Percentiles rank a stretch among this genome's conserved stretches.
Evolutionary conservation across 2,329 filamentous ascomycete species (phyloP).

Genomic region (Pyrenochaeta sp.): DNA sequence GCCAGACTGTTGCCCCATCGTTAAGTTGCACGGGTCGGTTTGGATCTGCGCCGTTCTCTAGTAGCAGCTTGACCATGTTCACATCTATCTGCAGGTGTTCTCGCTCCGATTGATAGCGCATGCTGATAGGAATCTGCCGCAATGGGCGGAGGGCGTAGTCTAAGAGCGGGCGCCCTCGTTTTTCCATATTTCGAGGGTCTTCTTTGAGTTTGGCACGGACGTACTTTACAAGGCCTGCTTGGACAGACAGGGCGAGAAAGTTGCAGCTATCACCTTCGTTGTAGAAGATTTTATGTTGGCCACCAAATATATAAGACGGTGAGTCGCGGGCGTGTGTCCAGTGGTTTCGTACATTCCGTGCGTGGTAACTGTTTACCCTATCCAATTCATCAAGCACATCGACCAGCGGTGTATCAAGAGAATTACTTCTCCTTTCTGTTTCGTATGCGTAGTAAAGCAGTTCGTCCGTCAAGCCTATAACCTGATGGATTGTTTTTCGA

Average conservation of each 20-base stretch:
- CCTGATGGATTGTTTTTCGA: no score
- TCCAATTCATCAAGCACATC: conserved; percentile 15
- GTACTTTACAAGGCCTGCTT: conserved; percentile 16
- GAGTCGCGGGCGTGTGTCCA: conserved; percentile 15
- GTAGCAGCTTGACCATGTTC: conserved; percentile 15
- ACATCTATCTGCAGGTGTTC: conserved; percentile 14
- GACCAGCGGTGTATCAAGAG: background rate
- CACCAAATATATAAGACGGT: no score
- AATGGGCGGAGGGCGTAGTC: conserved; percentile 20
- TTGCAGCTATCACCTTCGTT: conserved; percentile 9
- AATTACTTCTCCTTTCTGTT: conserved; percentile 1
- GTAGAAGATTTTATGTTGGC: no score
- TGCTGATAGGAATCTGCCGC: conserved; percentile 1
- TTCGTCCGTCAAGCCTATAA: conserved; percentile 9
- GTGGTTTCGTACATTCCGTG: conserved; percentile 4
- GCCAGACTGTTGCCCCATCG: conserved; percentile 13
- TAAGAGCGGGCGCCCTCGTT: conserved; percentile 13
- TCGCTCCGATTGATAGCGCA: conserved; percentile 10
- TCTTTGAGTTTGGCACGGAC: conserved; percentile 11
- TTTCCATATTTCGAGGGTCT: conserved; percentile 1
- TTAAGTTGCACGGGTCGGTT: conserved; percentile 15
- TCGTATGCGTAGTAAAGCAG: conserved; percentile 16
- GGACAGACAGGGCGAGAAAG: conserved; percentile 14
- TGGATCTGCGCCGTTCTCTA: conserved; percentile 13
- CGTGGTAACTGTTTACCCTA: conserved; percentile 12